Evolutionary conservation across 1,284 basidiomycete species (phyloP).

Genomic region (Cryptococcus deneoformans): DNA sequence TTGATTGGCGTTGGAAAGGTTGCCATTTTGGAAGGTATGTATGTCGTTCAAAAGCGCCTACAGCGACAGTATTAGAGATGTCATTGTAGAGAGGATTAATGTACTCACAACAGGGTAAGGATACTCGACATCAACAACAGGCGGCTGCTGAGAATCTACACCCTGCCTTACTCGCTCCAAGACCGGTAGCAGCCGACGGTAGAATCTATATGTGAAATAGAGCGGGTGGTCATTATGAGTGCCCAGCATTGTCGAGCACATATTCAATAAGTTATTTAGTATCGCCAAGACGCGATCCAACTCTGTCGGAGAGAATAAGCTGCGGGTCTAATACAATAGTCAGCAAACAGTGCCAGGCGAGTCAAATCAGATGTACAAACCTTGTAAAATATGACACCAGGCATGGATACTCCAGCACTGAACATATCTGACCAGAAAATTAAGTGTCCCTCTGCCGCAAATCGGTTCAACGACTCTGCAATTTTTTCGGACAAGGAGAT

Average conservation of each 20-base stretch:
- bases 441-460: neutral
- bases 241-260: neutral
- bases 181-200: slow-evolving; percentile 3
- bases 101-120: neutral
- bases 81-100: neutral
- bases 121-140: neutral
- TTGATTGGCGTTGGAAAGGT: too few relatives aligned
- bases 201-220: slow-evolving; percentile 2
- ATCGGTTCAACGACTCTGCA: neutral
- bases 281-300: neutral
- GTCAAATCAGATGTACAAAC: neutral
- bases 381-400: slow-evolving; percentile 2
- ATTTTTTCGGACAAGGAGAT: neutral
- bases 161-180: neutral
- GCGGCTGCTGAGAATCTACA: neutral
- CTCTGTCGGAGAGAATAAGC: neutral
- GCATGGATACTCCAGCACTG: neutral
- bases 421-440: slow-evolving; percentile 2
- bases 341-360: neutral
- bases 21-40: too few relatives aligned
- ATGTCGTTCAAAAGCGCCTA: too few relatives aligned
- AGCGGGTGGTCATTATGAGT: slow-evolving; percentile 1
- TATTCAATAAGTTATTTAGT: neutral
- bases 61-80: neutral
- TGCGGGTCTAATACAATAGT: neutral